Base-by-base conservation (phyloP, 345 rosid species). In the Acer saccharum region DNA sequence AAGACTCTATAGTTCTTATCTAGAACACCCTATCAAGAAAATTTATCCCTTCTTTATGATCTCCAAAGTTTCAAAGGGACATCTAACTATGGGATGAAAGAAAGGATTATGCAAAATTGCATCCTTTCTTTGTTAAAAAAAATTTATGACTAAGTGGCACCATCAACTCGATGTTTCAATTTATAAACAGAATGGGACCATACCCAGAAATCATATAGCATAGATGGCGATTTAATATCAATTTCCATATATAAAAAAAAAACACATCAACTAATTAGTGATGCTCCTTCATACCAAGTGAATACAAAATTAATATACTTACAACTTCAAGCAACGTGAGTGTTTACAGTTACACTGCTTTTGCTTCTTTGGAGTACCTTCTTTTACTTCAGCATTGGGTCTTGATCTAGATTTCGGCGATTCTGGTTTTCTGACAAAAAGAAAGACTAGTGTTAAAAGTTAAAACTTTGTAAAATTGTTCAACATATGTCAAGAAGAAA, bases 291-390 rank as follows among this genome's bases (percentile, higher is more conserved):
- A 27, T 13, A 23, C n/a, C 52, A 13, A 57, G 41, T 21, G 23
- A 60, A 35, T 64, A 54, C 50, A 44, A 50, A 21, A 11, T 23
- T 17, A 57, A 80, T 69, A 77, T 63, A 86, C 98, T 84, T 85
- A 95, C 99, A 95, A 81, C 86, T 97, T 97, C 89, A 97, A 89
- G 89, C 98, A 94, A 46, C 95, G 97, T 3, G 98, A 97, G 82
- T 97, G 99, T 84, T 92, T 94, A 80, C 99, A 97, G 81, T 97
- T 97, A 76, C 98, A 97, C 83, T 94, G 98, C 72, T 94, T 97
- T 78, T 90, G 95, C 89, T 92, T 97, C 84, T 92, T 95, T 50
- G 98, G 97, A 57, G 98, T 91, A 65, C 92, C 90, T 74, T 97
- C 99, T 87, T 94, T 94, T 43, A 84, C 81, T 71, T 94, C 99